Conservation (phyloP, 768 basidiomycete genomes). For the Mycena capillaripes region DNA sequence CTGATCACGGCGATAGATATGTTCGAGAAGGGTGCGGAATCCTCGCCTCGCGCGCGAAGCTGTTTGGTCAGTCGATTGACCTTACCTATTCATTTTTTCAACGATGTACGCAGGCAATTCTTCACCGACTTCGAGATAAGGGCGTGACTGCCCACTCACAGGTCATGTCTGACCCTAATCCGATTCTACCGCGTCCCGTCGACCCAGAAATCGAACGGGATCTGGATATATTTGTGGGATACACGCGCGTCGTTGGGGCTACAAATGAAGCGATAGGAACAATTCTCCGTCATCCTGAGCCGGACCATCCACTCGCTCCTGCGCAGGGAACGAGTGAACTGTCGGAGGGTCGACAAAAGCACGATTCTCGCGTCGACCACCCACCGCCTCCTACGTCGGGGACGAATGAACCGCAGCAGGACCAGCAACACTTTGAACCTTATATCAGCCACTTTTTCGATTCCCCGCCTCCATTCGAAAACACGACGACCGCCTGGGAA, state of each 20-base stretch:
- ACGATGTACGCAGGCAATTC: constrained; percentile 22
- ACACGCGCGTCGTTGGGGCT: constrained; percentile 24
- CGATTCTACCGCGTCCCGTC: constrained; percentile 1
- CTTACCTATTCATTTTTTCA: too few species aligned
- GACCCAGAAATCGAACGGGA: constrained; percentile 4
- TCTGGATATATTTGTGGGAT: constrained; percentile 29
- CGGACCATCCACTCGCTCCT: too few species aligned
- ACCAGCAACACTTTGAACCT: too few species aligned
- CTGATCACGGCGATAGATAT: constrained; percentile 58
- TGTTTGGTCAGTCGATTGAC: constrained; percentile 46
- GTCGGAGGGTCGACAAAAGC: too few species aligned
- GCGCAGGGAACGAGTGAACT: too few species aligned
- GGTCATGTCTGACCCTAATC: neutral
- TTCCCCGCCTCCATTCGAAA: too few species aligned
- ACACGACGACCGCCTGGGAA: too few species aligned
- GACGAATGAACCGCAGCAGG: too few species aligned
- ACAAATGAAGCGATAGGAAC: neutral
- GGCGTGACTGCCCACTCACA: constrained; percentile 27
- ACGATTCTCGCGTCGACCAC: too few species aligned
- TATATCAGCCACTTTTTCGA: too few species aligned
- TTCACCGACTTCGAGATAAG: constrained; percentile 30
- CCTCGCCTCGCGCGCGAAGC: constrained; percentile 54
- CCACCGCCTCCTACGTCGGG: too few species aligned
- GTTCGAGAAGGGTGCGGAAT: constrained; percentile 52
- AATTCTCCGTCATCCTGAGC: too few species aligned